Percentiles rank a stretch among this genome's conserved stretches.
Evolutionary conservation across 2,329 filamentous ascomycete genomes (phyloP).

Genomic region (Corinectria fuckeliana): DNA sequence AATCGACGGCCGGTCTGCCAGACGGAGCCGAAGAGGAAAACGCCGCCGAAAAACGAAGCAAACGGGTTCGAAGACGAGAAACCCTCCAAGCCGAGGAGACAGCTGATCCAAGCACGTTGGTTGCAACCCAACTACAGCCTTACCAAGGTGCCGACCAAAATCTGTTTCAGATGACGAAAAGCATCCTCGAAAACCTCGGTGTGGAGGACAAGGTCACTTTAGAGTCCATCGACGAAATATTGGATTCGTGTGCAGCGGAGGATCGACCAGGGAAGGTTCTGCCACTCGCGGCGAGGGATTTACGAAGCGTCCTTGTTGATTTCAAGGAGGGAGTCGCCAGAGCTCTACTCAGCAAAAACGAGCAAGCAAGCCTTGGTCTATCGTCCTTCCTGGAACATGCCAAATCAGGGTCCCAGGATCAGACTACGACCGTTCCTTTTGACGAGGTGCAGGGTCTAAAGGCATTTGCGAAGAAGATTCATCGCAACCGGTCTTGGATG

Average conservation of each 20-base stretch:
- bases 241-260: conserved; percentile 60
- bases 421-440: conserved; percentile 54
- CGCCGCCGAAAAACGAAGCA: conserved; percentile 66
- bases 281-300: conserved; percentile 54
- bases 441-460: conserved; percentile 60
- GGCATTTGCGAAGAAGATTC: conserved; percentile 57
- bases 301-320: conserved; percentile 55
- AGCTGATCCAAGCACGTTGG: conserved; percentile 58
- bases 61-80: conserved; percentile 63
- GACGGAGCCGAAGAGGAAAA: conserved; percentile 65
- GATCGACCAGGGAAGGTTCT: conserved; percentile 57
- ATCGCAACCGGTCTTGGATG: conserved; percentile 53
- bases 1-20: conserved; percentile 64
- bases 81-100: conserved; percentile 62
- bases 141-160: conserved; percentile 63
- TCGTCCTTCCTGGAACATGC: conserved; percentile 70
- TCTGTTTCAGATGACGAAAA: conserved; percentile 62
- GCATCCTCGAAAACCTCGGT: conserved; percentile 61
- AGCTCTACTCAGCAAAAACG: conserved; percentile 60
- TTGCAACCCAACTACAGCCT: conserved; percentile 62
- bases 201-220: conserved; percentile 57
- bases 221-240: conserved; percentile 54
- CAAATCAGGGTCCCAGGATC: conserved; percentile 60
- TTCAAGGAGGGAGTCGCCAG: conserved; percentile 62
- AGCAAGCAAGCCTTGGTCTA: conserved; percentile 58